phyloP scores from a whole-genome alignment of 140 eudicot species.

The Cichorium intybus region DNA sequence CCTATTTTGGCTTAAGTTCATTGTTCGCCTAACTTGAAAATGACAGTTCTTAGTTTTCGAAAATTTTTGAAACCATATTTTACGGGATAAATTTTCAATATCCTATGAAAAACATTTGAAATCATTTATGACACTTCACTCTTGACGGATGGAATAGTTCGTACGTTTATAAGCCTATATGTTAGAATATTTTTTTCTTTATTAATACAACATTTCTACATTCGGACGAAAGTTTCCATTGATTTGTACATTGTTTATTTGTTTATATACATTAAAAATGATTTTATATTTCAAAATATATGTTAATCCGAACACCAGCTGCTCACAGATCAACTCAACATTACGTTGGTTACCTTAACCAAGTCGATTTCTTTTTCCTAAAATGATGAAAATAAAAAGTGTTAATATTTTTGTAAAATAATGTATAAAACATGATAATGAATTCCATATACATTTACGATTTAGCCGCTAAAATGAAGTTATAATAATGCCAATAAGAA shows the following conservation, averaged over 20 bases:
- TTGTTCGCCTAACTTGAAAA: constrained; percentile 18
- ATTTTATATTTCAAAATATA: background rate
- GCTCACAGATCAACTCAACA: background rate
- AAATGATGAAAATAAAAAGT: too few species aligned
- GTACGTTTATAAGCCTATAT: background rate
- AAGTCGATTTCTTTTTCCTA: background rate
- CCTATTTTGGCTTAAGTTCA: background rate
- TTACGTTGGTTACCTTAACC: background rate
- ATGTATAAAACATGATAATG: too few species aligned
- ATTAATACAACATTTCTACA: background rate
- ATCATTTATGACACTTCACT: background rate
- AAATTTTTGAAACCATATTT: background rate
- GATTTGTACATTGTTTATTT: too few species aligned
- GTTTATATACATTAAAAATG: background rate
- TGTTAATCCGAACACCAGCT: background rate
- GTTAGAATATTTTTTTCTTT: background rate
- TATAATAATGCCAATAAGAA: background rate
- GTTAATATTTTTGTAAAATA: background rate
- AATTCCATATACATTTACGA: background rate
- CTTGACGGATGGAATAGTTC: background rate
- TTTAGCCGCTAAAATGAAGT: background rate
- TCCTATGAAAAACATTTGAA: background rate
- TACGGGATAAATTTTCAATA: background rate
- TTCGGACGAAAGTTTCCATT: background rate
- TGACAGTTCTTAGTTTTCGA: background rate